Base-by-base conservation (phyloP, 176 grass and related monocot species). In the Triticum turgidum region DNA sequence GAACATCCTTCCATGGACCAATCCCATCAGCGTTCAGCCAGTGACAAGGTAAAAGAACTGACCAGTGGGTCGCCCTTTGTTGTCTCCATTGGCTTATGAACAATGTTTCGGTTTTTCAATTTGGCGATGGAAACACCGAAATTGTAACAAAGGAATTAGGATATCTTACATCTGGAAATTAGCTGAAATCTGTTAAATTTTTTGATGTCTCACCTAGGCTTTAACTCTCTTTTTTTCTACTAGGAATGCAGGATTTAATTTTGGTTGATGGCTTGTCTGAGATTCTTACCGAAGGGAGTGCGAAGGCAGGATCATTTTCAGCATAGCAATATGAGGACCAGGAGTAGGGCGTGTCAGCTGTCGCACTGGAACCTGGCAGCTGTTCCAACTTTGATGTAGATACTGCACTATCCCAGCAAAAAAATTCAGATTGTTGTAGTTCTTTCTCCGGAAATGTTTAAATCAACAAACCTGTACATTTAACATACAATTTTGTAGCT, bases 321-420 rank as follows among this genome's bases (percentile, higher is more conserved):
- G 32, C 71, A 76, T 84, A 91, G 51, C 37, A 68, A 37, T 58
- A 37, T 14, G 38, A 68, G 45, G 34, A 45, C 14, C 80, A 83
- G 89, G 71, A 83, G 80, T 27, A 73, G 70, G 62, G 30, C 17
- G 8, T 82, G 21, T 78, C 14, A 73, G 70, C 38, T 64, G 5
- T 51, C 24, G 20, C 59, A 73, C 42, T 35, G 32, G 56, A 73
- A 67, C 69, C 24, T 37, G 14, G 14, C 76, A 41, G 67, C 74
- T 78, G 68, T 80, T 80, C 61, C 78, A 47, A 20, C 61, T 91
- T 27, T 33, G 52, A 9, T 87, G 85, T 87, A 84, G 69, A 91
- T 91, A 91, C 80, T 33, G 4, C 56, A 56, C 8, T 86, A 61
- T 25, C 58, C 64, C 22, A 22, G 84, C 21, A 74, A 34, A 74